Evolutionary conservation across 495 filamentous ascomycete genomes (phyloP).

Genomic region (Xylaria acuta): DNA sequence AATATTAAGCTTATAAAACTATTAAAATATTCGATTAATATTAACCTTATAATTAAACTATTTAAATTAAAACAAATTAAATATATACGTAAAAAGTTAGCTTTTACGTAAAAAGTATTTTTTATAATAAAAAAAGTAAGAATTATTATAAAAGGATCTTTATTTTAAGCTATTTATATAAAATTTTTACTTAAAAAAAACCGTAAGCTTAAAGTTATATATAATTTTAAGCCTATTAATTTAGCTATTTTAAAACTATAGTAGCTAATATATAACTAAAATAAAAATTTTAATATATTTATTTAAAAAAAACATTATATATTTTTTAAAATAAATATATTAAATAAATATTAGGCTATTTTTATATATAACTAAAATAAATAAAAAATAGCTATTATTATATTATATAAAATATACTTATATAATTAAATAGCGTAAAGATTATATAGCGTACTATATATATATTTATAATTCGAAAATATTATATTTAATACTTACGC

Average conservation of each 20-base stretch:
- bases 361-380: neutral
- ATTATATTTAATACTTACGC: neutral
- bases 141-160: neutral
- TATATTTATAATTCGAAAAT: neutral
- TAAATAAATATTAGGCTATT: neutral
- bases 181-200: neutral
- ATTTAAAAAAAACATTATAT: conserved; percentile 3
- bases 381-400: neutral
- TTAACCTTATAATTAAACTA: neutral
- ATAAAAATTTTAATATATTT: conserved; percentile 15
- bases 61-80: neutral
- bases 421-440: neutral
- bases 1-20: neutral
- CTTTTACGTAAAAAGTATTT: conserved; percentile 1
- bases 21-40: neutral
- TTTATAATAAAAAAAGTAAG: neutral
- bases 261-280: conserved; percentile 5
- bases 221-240: neutral
- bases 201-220: neutral
- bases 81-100: neutral
- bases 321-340: neutral
- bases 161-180: neutral
- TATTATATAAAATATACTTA: neutral
- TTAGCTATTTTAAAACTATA: neutral
- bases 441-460: neutral